A percentile compares a stretch with the other conserved stretches of the same genome.
These are phyloP conservation scores for Eucommia ulmoides DNA, from an alignment of 257 asterid species.

Conservation along the genomic window DNA sequence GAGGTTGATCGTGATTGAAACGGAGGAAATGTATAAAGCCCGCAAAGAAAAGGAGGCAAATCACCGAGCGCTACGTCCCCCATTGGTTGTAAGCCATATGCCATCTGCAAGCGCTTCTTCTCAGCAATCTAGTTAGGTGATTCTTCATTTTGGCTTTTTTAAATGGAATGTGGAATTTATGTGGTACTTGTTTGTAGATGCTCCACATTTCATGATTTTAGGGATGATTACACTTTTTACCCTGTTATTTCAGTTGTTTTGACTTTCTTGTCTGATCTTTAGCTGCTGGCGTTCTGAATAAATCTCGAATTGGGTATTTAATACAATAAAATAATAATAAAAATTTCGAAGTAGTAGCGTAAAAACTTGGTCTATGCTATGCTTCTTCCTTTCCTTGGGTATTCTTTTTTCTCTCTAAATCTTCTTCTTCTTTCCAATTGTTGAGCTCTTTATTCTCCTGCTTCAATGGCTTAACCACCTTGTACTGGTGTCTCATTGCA, in stretches of 20 bases:
- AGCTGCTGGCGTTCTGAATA: no score
- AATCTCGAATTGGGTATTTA: no score
- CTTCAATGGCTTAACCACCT: constrained; percentile 18
- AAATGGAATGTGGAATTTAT: no score
- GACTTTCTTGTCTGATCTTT: no score
- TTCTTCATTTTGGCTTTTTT: no score
- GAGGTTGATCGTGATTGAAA: constrained; percentile 63
- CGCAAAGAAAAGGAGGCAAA: constrained; percentile 44
- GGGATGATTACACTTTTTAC: no score
- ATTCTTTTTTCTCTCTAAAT: constrained; percentile 13
- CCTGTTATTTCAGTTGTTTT: no score
- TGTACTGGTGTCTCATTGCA: constrained; percentile 60
- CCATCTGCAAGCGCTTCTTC: constrained; percentile 20
- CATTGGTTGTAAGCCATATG: constrained; percentile 43
- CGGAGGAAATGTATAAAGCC: constrained; percentile 69
- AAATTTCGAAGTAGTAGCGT: no score
- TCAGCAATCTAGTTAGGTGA: constrained; percentile 11
- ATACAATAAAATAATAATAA: no score
- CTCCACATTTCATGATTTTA: no score
- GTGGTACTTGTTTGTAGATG: no score
- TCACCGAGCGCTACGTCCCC: constrained; percentile 61
- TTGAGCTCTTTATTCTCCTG: constrained; percentile 31
- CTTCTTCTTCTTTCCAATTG: constrained; percentile 14
- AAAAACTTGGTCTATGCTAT: no score
- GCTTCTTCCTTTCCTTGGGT: constrained; percentile 21